phyloP scores from a whole-genome alignment of 2,329 filamentous ascomycete species.

The Exophiala viscosa region DNA sequence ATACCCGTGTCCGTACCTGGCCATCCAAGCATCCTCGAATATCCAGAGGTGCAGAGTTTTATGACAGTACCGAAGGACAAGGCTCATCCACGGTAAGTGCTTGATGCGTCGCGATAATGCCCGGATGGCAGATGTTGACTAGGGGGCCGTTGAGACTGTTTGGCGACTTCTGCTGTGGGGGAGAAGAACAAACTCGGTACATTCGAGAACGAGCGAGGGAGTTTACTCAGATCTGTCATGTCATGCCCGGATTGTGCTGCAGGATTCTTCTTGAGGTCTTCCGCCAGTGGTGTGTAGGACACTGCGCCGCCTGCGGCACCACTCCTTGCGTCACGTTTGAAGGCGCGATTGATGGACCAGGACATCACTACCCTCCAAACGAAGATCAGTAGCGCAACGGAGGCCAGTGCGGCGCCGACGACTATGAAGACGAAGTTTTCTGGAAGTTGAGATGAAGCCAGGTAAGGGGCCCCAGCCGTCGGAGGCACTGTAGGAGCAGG shows the following conservation, averaged over 20 bases:
- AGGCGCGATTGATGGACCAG: constrained; percentile 86
- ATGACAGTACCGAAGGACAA: neutral
- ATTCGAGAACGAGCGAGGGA: constrained; percentile 25
- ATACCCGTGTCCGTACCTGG: neutral
- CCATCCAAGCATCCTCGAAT: neutral
- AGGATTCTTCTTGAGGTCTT: constrained; percentile 36
- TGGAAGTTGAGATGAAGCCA: constrained; percentile 79
- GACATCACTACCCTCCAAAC: constrained; percentile 84
- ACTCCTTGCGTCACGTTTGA: constrained; percentile 69
- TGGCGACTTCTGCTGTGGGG: constrained; percentile 63
- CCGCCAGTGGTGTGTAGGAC: constrained; percentile 60
- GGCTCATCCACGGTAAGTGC: too few relatives aligned
- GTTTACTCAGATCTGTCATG: constrained; percentile 31
- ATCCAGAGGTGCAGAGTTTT: neutral
- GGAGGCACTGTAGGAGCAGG: constrained; percentile 75
- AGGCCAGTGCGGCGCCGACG: constrained; percentile 82
- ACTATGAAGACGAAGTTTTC: constrained; percentile 96
- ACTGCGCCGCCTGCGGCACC: constrained; percentile 61
- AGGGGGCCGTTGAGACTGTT: constrained; percentile 21
- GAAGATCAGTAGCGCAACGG: constrained; percentile 75
- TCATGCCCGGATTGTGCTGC: constrained; percentile 32
- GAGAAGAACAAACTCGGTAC: constrained; percentile 82
- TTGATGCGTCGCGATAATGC: constrained; percentile 25
- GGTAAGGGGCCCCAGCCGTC: constrained; percentile 80
- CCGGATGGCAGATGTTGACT: constrained; percentile 27